Percentiles rank a stretch among this genome's conserved stretches.
Evolutionary conservation across 805 yeast genomes (phyloP).

Genomic region (Scheffersomyces ergatensis): DNA sequence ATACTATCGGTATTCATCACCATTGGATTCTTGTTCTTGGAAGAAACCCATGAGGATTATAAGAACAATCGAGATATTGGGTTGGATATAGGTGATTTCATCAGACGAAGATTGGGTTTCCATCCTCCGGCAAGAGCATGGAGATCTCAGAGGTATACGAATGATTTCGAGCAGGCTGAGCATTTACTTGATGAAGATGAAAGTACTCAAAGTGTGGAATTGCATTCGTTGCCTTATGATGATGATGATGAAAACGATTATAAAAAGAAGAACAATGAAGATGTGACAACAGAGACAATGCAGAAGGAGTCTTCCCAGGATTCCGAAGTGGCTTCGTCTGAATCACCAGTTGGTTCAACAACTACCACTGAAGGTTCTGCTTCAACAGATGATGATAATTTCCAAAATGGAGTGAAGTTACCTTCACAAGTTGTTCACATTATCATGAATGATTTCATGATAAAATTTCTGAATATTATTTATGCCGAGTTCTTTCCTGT

Average conservation of each 20-base stretch:
- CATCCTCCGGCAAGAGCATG: constrained; percentile 2
- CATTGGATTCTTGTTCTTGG: constrained; percentile 18
- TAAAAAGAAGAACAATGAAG: neutral
- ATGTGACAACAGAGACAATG: neutral
- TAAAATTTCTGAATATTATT: constrained; percentile 45
- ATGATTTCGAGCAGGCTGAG: neutral
- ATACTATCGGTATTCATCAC: constrained; percentile 10
- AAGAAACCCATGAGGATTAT: constrained; percentile 17
- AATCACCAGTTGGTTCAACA: neutral
- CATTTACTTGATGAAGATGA: neutral
- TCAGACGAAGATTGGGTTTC: neutral
- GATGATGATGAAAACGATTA: neutral
- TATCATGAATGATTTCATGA: constrained; percentile 34
- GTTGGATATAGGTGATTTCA: constrained; percentile 6
- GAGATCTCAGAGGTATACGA: constrained; percentile 1
- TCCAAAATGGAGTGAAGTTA: neutral
- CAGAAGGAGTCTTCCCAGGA: neutral
- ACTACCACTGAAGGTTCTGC: constrained; percentile 1
- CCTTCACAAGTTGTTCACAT: constrained; percentile 22
- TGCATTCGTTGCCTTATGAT: neutral
- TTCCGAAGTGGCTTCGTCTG: too few species aligned
- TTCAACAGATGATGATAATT: neutral
- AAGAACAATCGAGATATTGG: constrained; percentile 15
- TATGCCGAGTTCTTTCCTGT: constrained; percentile 56
- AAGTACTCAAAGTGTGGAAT: neutral